Base-by-base conservation (phyloP, 2,329 filamentous ascomycete species). In the Botrytis cinerea region DNA sequence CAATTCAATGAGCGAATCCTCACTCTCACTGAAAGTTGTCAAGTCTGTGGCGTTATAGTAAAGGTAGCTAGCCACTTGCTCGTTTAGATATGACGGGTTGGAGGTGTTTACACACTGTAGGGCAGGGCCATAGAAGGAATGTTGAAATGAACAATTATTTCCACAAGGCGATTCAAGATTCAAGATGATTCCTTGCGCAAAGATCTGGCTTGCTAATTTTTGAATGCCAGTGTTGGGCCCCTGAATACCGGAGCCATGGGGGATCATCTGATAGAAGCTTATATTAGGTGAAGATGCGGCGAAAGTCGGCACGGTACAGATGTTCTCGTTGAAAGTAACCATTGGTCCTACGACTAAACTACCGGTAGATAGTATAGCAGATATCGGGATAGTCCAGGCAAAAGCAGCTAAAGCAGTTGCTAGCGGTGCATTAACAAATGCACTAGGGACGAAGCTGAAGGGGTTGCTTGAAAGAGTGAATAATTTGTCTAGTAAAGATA, bases 191-290 rank as follows among this genome's bases (percentile, higher is more conserved):
- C 61, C 61, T 32, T 64, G 61, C 20, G 61, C 40, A 22, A 64
- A 64, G n/a, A 64, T 64, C n/a, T 64, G 61, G 28, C 40, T 64
- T 32, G 61, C 40, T 45, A 64, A 43, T 28, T 64, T 64, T 46
- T 64, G 40, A 32, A 64, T 64, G 8, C 61, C 61, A 2, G 61
- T 28, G 22, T 64, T 64, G 4, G 61, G 40, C n/a, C 61, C 61
- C 22, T 64, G 61, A 4, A 64, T 64, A 64, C 40, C 38, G 25
- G 40, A 64, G 18, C 25, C 38, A 40, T 43, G 38, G 28, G 61
- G 40, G 32, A 45, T 28, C 61, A 64, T 64, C n/a, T 64, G 61
- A 22, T 66, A 66, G 22, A 48, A 48, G 63, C 63, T 48, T 25
- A 66, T 48, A 3, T 48, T 28, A 14, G 63, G 28, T 12, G 45